These are phyloP conservation scores for Pelargonium nanum DNA, from an alignment of 345 rosid genomes.

Conservation along the genomic window DNA sequence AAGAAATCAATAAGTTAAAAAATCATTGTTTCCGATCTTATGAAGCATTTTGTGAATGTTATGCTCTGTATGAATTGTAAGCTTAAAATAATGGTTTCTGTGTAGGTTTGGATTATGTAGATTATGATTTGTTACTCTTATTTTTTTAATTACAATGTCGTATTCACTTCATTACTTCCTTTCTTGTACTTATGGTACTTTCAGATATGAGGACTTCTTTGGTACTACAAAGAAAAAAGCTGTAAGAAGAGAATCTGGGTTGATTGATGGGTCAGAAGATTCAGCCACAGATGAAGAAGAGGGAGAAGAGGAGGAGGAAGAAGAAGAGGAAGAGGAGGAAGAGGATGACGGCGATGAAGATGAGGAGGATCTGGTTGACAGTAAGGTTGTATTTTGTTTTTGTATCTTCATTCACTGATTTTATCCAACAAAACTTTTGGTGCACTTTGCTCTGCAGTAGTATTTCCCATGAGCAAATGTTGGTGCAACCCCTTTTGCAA, in stretches of 20 bases:
- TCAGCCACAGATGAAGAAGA: slow-evolving; percentile 33
- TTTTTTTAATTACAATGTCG: not conserved
- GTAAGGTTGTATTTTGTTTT: slow-evolving; percentile 22
- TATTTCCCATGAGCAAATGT: not conserved
- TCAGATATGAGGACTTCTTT: slow-evolving; percentile 79
- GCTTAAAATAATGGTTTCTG: not conserved
- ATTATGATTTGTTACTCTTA: not conserved
- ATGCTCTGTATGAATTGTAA: not conserved
- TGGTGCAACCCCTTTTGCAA: not conserved
- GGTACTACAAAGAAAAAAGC: slow-evolving; percentile 38
- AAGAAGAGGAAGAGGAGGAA: not conserved
- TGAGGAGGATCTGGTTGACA: slow-evolving; percentile 13
- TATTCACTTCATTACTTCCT: not conserved
- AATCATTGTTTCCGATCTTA: not conserved
- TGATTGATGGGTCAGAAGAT: slow-evolving; percentile 22
- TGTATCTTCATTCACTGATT: slow-evolving; percentile 3
- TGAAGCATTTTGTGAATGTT: not conserved
- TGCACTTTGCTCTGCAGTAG: not conserved
- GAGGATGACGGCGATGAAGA: slow-evolving; percentile 6
- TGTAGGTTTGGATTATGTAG: not conserved
- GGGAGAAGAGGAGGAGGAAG: slow-evolving; percentile 6
- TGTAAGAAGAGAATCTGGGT: slow-evolving; percentile 24
- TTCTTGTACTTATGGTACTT: slow-evolving; percentile 2
- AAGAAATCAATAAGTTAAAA: no score
- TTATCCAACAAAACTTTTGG: not conserved